phyloP scores from a whole-genome alignment of 2,329 filamentous ascomycete genomes.

The Neospermospora avenae region DNA sequence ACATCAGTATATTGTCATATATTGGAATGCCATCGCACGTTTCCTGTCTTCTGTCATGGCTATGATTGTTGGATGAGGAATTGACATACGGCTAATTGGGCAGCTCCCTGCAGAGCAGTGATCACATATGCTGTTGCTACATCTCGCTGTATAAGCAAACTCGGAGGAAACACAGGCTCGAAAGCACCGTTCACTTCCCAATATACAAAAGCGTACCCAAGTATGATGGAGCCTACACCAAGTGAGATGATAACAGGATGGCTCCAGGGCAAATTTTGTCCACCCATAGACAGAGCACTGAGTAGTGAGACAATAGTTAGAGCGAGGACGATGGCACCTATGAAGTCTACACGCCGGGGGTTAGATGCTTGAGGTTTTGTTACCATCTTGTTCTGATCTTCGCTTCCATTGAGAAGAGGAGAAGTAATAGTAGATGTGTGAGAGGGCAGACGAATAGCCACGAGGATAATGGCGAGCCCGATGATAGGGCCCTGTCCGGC shows the following conservation, averaged over 20 bases:
- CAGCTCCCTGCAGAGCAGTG: constrained; percentile 49
- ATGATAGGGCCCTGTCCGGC: constrained; percentile 53
- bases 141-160: constrained; percentile 49
- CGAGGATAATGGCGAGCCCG: constrained; percentile 48
- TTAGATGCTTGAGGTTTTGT: constrained; percentile 15
- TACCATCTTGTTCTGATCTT: neutral
- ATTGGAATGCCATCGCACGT: too few species aligned
- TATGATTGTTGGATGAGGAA: neutral
- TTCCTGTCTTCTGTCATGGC: neutral
- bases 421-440: neutral
- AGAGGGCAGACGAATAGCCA: constrained; percentile 34
- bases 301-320: constrained; percentile 43
- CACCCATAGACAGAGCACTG: constrained; percentile 47
- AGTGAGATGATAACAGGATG: constrained; percentile 35
- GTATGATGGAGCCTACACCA: constrained; percentile 33
- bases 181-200: constrained; percentile 43
- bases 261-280: constrained; percentile 41
- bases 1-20: too few species aligned
- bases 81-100: constrained; percentile 52
- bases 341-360: constrained; percentile 55
- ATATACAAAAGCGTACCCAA: constrained; percentile 23
- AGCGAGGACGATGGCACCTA: constrained; percentile 49
- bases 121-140: constrained; percentile 53
- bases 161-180: constrained; percentile 58
- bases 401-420: neutral